Percentiles rank a stretch among this genome's conserved stretches.
phyloP scores from a whole-genome alignment of 1,284 basidiomycete genomes.

The Pyrrhoderma lamaoense region DNA sequence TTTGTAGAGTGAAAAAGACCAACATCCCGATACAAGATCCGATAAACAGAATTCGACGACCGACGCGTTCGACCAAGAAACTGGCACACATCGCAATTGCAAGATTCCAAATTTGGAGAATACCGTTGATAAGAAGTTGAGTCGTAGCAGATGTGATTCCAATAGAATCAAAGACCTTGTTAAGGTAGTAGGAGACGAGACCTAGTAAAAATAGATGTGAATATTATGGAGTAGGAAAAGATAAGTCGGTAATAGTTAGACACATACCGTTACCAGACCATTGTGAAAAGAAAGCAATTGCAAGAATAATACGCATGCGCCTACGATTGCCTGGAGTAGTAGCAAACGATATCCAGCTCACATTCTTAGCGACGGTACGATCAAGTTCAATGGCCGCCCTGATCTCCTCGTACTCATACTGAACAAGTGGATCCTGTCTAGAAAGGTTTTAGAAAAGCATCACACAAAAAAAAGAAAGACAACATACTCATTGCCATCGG shows the following conservation, averaged over 20 bases:
- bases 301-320: conserved; percentile 47
- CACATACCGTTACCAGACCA: conserved; percentile 50
- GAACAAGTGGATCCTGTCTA: conserved; percentile 48
- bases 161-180: conserved; percentile 32
- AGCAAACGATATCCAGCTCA: conserved; percentile 44
- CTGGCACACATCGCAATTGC: conserved; percentile 18
- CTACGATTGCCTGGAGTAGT: conserved; percentile 46
- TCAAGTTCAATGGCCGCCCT: conserved; percentile 46
- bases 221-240: too few species aligned
- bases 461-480: background rate
- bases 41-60: conserved; percentile 20
- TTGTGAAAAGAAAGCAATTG: conserved; percentile 56
- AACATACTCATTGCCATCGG: conserved; percentile 41
- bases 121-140: conserved; percentile 61
- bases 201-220: conserved; percentile 20
- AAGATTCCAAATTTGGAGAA: conserved; percentile 31
- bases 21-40: conserved; percentile 29
- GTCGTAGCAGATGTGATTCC: conserved; percentile 44
- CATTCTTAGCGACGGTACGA: conserved; percentile 32
- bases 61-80: conserved; percentile 19
- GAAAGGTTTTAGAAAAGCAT: background rate
- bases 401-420: conserved; percentile 57
- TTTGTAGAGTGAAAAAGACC: conserved; percentile 37
- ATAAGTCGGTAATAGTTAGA: too few species aligned
- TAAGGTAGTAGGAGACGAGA: conserved; percentile 35